Conservation (phyloP, 108 stramenopile genomes). For the Skeletonema menzelii region DNA sequence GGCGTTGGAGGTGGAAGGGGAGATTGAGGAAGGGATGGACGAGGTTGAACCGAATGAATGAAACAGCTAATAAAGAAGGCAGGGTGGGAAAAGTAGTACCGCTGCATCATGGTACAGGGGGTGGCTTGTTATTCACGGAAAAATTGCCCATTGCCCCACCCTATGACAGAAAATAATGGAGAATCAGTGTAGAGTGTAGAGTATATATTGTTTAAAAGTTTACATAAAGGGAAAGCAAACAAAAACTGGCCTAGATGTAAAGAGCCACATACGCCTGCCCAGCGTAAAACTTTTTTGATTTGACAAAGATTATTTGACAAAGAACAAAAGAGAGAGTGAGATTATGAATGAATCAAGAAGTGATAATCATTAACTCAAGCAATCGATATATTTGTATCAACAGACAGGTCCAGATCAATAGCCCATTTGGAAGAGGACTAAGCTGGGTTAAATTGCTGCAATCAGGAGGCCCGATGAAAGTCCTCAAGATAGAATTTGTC, state of each 20-base stretch:
- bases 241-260: no score
- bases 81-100: neutral
- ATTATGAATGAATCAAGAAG: neutral
- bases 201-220: no score
- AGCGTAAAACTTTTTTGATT: slow-evolving; percentile 15
- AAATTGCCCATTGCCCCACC: no score
- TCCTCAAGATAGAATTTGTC: slow-evolving; percentile 6
- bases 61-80: neutral
- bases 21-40: slow-evolving; percentile 1
- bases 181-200: no score
- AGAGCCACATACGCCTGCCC: no score
- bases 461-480: slow-evolving; percentile 6
- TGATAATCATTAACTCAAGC: neutral
- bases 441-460: slow-evolving; percentile 23
- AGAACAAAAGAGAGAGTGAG: slow-evolving; percentile 1
- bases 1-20: slow-evolving; percentile 9
- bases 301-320: neutral
- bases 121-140: no score
- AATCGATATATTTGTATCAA: slow-evolving; percentile 4
- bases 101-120: no score
- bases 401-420: slow-evolving; percentile 26
- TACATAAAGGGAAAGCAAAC: no score
- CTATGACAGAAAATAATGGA: no score
- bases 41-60: slow-evolving; percentile 15
- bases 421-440: slow-evolving; percentile 9